These are phyloP conservation scores for Cercospora sesami DNA, from an alignment of 2,329 filamentous ascomycete species.

Conservation along the genomic window DNA sequence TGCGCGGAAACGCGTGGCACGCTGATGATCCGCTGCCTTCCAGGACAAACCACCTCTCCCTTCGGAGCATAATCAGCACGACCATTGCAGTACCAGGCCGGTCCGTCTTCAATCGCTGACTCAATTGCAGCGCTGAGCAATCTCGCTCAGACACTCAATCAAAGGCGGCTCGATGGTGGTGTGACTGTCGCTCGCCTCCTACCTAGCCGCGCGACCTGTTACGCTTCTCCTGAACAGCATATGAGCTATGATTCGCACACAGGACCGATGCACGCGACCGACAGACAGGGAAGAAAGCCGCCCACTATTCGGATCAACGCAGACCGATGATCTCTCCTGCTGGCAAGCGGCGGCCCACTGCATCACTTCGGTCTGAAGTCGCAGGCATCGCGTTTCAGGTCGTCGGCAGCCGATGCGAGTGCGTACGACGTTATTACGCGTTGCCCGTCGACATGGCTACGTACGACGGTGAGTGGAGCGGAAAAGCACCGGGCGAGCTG, in stretches of 20 bases:
- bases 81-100: background rate
- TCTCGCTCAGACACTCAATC: background rate
- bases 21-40: background rate
- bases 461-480: background rate
- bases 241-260: background rate
- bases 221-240: background rate
- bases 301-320: background rate
- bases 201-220: background rate
- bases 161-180: background rate
- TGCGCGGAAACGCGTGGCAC: background rate
- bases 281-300: background rate
- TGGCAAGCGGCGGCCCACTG: background rate
- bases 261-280: background rate
- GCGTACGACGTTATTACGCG: background rate
- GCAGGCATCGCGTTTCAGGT: conserved; percentile 1
- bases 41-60: background rate
- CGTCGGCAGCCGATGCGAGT: background rate
- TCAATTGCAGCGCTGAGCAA: background rate
- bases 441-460: background rate
- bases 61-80: background rate
- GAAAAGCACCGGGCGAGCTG: background rate
- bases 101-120: background rate
- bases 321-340: background rate
- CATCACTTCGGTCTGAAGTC: background rate
- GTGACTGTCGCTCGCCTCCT: background rate